phyloP scores from a whole-genome alignment of 208 protist species.

The Leishmania martiniquensis region DNA sequence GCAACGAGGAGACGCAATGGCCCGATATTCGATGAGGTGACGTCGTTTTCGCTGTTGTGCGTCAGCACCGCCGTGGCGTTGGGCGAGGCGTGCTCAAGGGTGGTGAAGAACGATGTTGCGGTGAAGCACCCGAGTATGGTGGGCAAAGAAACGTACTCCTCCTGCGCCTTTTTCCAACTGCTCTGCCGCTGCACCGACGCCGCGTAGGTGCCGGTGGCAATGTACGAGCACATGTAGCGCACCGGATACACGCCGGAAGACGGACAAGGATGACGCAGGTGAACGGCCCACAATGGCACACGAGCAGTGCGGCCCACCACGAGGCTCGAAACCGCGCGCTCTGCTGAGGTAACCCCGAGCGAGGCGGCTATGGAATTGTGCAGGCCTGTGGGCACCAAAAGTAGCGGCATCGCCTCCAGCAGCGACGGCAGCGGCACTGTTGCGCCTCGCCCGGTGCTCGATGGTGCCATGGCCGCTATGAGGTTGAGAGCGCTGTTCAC shows the following conservation, averaged over 20 bases:
- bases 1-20: slow-evolving; percentile 63
- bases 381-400: slow-evolving; percentile 70
- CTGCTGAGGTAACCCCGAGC: slow-evolving; percentile 61
- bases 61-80: slow-evolving; percentile 37
- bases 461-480: slow-evolving; percentile 26
- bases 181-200: slow-evolving; percentile 52
- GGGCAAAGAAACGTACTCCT: slow-evolving; percentile 67
- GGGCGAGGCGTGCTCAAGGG: slow-evolving; percentile 32
- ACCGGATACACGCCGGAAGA: slow-evolving; percentile 7
- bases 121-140: slow-evolving; percentile 38
- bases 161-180: slow-evolving; percentile 43
- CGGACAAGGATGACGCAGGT: slow-evolving; percentile 24
- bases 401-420: slow-evolving; percentile 40
- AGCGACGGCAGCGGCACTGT: slow-evolving; percentile 8
- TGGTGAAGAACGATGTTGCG: slow-evolving; percentile 58
- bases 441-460: neutral
- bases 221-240: slow-evolving; percentile 74
- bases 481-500: slow-evolving; percentile 72
- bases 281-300: slow-evolving; percentile 78
- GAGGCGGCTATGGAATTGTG: slow-evolving; percentile 82
- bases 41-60: neutral
- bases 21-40: neutral
- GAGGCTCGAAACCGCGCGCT: slow-evolving; percentile 68
- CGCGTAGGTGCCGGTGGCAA: slow-evolving; percentile 66
- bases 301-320: slow-evolving; percentile 52